These are phyloP conservation scores for Claviceps maximensis DNA, from an alignment of 2,329 filamentous ascomycete species.

Conservation along the genomic window DNA sequence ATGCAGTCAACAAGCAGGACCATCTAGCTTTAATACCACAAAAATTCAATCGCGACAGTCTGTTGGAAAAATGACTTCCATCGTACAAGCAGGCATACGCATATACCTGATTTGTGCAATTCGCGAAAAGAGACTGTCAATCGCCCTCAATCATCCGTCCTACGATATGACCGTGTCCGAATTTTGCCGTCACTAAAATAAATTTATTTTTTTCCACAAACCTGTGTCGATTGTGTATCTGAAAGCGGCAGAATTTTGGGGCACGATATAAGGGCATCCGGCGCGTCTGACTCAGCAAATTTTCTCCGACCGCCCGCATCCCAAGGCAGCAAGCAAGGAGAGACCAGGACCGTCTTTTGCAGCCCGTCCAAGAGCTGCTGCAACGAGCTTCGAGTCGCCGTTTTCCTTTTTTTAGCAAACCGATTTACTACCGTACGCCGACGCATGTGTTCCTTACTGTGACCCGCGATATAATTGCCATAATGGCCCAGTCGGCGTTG, in stretches of 20 bases:
- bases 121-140: background rate
- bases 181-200: background rate
- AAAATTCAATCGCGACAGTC: background rate
- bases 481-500: constrained; percentile 29
- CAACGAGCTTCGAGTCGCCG: background rate
- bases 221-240: constrained; percentile 27
- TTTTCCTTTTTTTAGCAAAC: background rate
- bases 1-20: background rate
- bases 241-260: constrained; percentile 21
- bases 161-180: background rate
- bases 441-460: constrained; percentile 12
- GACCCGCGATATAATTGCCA: constrained; percentile 19
- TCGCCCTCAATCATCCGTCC: background rate
- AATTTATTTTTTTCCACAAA: constrained; percentile 8
- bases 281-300: constrained; percentile 27
- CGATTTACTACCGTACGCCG: constrained; percentile 2
- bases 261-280: constrained; percentile 28
- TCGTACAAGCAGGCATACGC: background rate
- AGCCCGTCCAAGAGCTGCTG: constrained; percentile 5
- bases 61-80: background rate
- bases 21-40: background rate
- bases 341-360: constrained; percentile 7
- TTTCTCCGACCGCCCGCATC: constrained; percentile 24
- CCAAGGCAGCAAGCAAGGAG: constrained; percentile 12
- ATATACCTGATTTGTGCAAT: background rate